Conservation (phyloP, 306 rosid species). For the Alnus glutinosa region DNA sequence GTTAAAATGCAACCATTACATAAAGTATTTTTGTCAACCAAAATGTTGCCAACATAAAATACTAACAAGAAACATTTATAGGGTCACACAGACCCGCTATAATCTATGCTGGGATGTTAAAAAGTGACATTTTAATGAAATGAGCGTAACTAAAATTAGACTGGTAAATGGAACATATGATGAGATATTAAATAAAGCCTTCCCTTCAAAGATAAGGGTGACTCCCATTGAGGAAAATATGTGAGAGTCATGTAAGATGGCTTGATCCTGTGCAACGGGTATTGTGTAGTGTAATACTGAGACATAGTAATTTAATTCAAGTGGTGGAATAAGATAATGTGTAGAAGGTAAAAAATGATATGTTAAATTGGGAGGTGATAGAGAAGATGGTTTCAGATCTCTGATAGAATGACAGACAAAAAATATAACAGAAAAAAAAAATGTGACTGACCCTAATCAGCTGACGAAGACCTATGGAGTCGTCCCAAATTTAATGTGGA, state of each 20-base stretch:
- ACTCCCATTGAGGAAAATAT: neutral
- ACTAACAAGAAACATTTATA: neutral
- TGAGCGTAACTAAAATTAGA: neutral
- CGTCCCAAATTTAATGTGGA: neutral
- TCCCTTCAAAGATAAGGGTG: neutral
- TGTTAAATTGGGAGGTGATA: neutral
- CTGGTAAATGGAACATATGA: neutral
- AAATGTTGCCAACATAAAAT: no score
- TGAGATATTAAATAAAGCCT: neutral
- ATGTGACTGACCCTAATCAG: neutral
- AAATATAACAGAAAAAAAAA: neutral
- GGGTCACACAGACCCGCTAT: neutral
- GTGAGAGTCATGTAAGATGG: neutral
- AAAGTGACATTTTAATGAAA: neutral
- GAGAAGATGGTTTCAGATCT: neutral
- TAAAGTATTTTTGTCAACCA: no score
- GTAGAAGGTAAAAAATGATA: neutral
- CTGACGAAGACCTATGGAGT: neutral
- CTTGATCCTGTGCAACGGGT: neutral
- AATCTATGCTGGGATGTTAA: neutral
- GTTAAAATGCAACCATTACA: no score
- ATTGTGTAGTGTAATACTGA: neutral
- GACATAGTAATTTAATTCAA: neutral
- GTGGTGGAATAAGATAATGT: neutral
- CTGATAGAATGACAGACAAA: neutral